Percentiles rank a stretch among this genome's conserved stretches.
Conservation (phyloP, 2,329 filamentous ascomycete genomes). For the Fusarium oligoseptatum region DNA sequence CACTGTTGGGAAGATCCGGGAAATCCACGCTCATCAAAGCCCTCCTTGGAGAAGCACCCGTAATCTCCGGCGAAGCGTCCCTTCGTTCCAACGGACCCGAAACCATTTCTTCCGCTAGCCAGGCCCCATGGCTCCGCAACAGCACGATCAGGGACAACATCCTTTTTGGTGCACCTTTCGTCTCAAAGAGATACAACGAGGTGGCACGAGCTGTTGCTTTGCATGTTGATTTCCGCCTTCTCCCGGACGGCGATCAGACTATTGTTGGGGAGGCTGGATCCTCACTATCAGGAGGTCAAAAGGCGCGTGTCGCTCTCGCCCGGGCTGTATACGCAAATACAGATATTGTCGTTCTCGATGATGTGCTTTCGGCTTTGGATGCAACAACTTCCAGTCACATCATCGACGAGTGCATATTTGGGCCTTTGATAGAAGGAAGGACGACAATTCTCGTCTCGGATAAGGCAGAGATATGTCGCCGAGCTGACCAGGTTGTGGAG, state of each 20-base stretch:
- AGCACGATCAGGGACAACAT: constrained; percentile 56
- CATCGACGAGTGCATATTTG: neutral
- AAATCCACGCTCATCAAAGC: neutral
- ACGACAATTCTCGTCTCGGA: neutral
- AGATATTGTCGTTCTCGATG: constrained; percentile 10
- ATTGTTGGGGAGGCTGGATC: constrained; percentile 10
- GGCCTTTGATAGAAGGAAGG: neutral
- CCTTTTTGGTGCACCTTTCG: constrained; percentile 47
- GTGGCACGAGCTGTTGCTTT: constrained; percentile 35
- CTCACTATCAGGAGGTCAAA: constrained; percentile 16
- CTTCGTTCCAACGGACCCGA: neutral
- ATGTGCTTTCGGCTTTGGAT: constrained; percentile 15
- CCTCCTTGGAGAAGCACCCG: neutral
- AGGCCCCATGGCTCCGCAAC: constrained; percentile 59
- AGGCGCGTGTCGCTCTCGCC: constrained; percentile 12
- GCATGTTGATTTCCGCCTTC: constrained; percentile 9
- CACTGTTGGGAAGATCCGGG: neutral
- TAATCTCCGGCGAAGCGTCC: neutral
- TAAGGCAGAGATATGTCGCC: neutral
- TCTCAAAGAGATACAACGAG: constrained; percentile 47
- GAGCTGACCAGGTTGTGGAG: neutral
- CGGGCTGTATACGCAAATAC: constrained; percentile 9
- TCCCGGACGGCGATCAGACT: constrained; percentile 6
- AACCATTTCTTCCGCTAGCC: constrained; percentile 53
- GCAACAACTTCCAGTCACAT: constrained; percentile 6